These are phyloP conservation scores for Colletotrichum kahawae DNA, from an alignment of 2,329 filamentous ascomycete species.

Conservation along the genomic window DNA sequence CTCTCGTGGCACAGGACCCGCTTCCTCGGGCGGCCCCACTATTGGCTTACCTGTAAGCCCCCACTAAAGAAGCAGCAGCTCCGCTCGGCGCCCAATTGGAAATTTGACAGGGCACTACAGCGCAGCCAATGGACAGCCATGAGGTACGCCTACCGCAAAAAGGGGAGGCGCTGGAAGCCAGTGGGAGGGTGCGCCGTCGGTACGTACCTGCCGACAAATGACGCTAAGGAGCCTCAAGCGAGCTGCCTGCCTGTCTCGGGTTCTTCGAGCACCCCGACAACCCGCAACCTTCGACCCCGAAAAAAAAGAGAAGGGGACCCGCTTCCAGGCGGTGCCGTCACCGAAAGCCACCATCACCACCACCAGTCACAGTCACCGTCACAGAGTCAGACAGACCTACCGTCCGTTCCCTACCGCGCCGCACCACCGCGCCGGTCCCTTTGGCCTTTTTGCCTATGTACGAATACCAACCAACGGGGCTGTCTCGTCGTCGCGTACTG, in stretches of 20 bases:
- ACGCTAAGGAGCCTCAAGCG: conserved; percentile 11
- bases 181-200: neutral
- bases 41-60: neutral
- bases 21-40: neutral
- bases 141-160: neutral
- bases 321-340: neutral
- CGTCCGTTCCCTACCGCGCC: neutral
- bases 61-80: conserved; percentile 12
- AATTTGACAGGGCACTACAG: neutral
- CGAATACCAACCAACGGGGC: neutral
- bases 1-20: neutral
- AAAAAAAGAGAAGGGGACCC: neutral
- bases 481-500: neutral
- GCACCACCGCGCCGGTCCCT: neutral
- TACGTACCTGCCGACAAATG: neutral
- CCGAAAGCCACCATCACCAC: neutral
- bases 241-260: conserved; percentile 15
- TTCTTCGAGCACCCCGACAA: conserved; percentile 19
- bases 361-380: neutral
- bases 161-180: neutral
- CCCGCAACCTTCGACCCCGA: conserved; percentile 6
- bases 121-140: neutral
- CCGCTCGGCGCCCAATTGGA: neutral
- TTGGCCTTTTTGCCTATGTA: neutral
- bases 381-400: neutral